These are phyloP conservation scores for Citrus sinensis DNA, from an alignment of 345 rosid genomes.

Conservation along the genomic window DNA sequence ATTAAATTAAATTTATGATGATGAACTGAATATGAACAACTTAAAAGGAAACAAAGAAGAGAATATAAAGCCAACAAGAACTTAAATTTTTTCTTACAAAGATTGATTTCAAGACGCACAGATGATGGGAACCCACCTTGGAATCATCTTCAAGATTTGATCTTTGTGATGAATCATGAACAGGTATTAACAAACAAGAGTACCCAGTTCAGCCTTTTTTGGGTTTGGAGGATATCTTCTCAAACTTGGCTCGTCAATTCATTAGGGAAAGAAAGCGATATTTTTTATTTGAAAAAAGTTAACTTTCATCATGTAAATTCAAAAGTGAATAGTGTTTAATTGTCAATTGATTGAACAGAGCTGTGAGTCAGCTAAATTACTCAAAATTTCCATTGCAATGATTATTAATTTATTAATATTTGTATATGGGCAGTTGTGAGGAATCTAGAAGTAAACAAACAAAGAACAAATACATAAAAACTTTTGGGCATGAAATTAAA, in stretches of 20 bases:
- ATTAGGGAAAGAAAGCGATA: too few relatives aligned
- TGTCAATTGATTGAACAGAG: background rate
- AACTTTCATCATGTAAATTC: background rate
- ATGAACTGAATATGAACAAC: background rate
- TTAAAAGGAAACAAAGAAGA: background rate
- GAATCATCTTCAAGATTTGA: conserved; percentile 1
- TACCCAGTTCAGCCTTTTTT: background rate
- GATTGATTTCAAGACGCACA: background rate
- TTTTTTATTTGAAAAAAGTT: too few relatives aligned
- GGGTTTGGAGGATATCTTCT: background rate
- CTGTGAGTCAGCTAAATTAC: background rate
- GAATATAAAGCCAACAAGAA: background rate
- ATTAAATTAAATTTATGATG: background rate
- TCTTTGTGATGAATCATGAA: background rate
- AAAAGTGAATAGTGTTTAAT: background rate
- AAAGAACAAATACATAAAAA: background rate
- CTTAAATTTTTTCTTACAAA: too few relatives aligned
- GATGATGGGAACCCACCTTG: conserved; percentile 11
- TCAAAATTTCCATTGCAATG: too few relatives aligned
- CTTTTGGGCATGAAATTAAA: background rate
- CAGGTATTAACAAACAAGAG: background rate
- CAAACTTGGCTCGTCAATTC: background rate
- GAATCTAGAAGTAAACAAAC: background rate
- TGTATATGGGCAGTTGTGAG: background rate
- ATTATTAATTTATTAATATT: too few relatives aligned